A percentile compares a stretch with the other conserved stretches of the same genome.
Conservation (phyloP, 73 alveolate genomes). For the Tetrahymena elliotti region DNA sequence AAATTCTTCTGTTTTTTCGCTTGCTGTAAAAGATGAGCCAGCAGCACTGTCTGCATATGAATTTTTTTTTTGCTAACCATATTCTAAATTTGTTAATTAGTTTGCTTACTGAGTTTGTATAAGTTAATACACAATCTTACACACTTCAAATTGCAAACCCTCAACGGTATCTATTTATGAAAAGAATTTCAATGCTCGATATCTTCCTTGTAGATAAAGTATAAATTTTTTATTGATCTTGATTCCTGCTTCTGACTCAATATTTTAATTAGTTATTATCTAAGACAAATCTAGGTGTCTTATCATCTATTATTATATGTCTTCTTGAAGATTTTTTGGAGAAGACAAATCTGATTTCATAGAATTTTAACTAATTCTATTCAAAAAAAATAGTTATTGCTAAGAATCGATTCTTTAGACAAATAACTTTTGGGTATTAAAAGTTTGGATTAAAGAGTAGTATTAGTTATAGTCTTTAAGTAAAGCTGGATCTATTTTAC, state of each 20-base stretch:
- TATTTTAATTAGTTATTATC: not conserved
- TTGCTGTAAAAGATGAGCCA: not conserved
- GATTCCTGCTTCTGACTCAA: not conserved
- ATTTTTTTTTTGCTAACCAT: not conserved
- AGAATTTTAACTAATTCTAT: not conserved
- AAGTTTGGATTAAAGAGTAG: not conserved
- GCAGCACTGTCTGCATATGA: not conserved
- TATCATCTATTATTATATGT: not conserved
- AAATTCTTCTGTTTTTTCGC: not conserved
- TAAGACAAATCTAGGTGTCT: not conserved
- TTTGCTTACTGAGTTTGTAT: not conserved
- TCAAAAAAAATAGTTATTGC: not conserved
- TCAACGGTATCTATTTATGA: not conserved
- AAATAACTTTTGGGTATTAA: not conserved
- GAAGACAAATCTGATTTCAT: not conserved
- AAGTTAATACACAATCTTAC: not conserved
- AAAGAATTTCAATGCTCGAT: not conserved
- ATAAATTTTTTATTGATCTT: not conserved
- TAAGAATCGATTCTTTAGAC: not conserved
- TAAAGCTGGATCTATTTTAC: not conserved
- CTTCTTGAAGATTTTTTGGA: not conserved
- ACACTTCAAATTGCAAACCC: not conserved
- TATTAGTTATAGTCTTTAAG: not conserved
- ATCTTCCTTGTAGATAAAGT: not conserved
- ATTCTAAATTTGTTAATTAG: not conserved